Conservation (phyloP, 306 rosid genomes). For the Castanea crenata region DNA sequence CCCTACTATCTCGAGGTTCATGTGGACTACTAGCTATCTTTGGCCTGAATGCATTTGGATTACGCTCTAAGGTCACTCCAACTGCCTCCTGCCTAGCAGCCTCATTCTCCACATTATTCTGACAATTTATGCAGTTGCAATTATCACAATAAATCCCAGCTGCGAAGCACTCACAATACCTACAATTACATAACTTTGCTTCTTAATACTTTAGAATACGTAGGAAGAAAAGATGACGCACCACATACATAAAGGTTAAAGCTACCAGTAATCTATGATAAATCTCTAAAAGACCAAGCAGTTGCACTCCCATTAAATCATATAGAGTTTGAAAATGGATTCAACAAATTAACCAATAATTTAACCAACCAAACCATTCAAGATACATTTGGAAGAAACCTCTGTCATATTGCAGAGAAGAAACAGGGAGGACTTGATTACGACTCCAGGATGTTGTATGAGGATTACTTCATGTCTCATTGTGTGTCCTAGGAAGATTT, state of each 20-base stretch:
- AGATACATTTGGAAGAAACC: not conserved
- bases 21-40: slow-evolving; percentile 74
- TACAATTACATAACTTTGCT: slow-evolving; percentile 26
- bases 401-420: not conserved
- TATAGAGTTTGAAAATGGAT: not conserved
- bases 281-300: not conserved
- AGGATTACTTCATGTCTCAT: not conserved
- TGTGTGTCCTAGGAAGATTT: not conserved
- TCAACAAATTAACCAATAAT: not conserved
- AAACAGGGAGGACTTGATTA: not conserved
- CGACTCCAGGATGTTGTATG: not conserved
- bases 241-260: slow-evolving; percentile 12
- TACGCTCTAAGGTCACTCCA: slow-evolving; percentile 63
- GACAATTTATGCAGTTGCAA: slow-evolving; percentile 71
- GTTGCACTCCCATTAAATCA: not conserved
- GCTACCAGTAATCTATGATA: not conserved
- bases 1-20: slow-evolving; percentile 46
- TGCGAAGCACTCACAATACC: slow-evolving; percentile 89
- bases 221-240: slow-evolving; percentile 1
- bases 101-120: slow-evolving; percentile 70
- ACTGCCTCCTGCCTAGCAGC: slow-evolving; percentile 64
- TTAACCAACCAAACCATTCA: not conserved
- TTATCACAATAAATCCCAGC: slow-evolving; percentile 77
- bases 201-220: slow-evolving; percentile 7
- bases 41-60: slow-evolving; percentile 81